These are phyloP conservation scores for Nicotiana tomentosiformis DNA, from an alignment of 257 asterid genomes.

Conservation along the genomic window DNA sequence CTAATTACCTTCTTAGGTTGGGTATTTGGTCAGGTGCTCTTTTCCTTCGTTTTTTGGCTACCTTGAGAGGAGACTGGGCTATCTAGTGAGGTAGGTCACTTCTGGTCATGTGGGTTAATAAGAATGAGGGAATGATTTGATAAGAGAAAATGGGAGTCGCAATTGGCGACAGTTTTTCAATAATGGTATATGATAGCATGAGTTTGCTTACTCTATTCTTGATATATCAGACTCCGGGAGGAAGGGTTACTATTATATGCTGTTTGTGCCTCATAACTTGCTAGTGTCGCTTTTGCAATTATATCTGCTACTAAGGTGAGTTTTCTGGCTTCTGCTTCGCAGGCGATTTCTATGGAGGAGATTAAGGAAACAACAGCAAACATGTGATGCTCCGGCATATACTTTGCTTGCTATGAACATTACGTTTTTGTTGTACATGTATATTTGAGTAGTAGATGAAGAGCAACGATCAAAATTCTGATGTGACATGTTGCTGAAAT, in stretches of 20 bases:
- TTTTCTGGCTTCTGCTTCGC: constrained; percentile 23
- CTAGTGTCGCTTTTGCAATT: not conserved
- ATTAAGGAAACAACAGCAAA: constrained; percentile 76
- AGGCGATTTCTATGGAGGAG: constrained; percentile 69
- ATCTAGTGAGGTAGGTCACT: not conserved
- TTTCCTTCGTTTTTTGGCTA: not conserved
- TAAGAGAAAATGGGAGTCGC: not conserved
- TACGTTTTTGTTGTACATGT: constrained; percentile 1
- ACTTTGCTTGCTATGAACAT: not conserved
- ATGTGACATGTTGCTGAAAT: not conserved
- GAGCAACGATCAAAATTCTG: not conserved
- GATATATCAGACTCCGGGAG: not conserved
- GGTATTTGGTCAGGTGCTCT: not conserved
- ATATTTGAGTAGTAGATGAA: constrained; percentile 6
- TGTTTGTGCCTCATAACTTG: not conserved
- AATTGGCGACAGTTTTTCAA: not conserved
- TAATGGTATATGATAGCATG: not conserved
- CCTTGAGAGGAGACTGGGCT: not conserved
- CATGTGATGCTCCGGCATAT: constrained; percentile 36
- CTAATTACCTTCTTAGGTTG: not conserved
- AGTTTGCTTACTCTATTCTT: not conserved
- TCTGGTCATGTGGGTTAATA: not conserved
- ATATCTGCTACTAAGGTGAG: not conserved
- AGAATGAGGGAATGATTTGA: not conserved
- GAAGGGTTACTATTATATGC: not conserved